Evolutionary conservation across 1,284 basidiomycete species (phyloP).

Genomic region (Amylostereum areolatum): DNA sequence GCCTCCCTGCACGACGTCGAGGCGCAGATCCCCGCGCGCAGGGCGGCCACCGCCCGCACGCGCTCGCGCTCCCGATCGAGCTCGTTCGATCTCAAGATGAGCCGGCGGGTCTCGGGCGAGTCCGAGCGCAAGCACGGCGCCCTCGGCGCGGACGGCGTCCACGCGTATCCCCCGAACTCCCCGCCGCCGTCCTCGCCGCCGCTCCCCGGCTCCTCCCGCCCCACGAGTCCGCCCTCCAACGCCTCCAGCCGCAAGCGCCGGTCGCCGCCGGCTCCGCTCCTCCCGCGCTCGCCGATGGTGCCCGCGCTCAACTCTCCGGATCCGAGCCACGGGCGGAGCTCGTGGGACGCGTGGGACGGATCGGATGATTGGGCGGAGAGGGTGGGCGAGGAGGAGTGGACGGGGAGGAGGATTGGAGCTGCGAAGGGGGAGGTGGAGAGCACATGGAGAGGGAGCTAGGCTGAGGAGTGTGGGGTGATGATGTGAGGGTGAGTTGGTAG

Average conservation of each 20-base stretch:
- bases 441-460: slow-evolving; percentile 15
- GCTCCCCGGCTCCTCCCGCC: slow-evolving; percentile 18
- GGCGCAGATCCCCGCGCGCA: slow-evolving; percentile 23
- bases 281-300: slow-evolving; percentile 16
- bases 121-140: slow-evolving; percentile 28
- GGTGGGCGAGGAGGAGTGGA: slow-evolving; percentile 44
- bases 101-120: slow-evolving; percentile 11
- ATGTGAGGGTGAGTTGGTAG: neutral
- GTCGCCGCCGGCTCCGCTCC: slow-evolving; percentile 37
- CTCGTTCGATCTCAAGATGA: slow-evolving; percentile 6
- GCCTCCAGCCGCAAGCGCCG: slow-evolving; percentile 22
- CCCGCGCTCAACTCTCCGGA: slow-evolving; percentile 13
- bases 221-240: slow-evolving; percentile 26
- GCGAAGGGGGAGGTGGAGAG: slow-evolving; percentile 25
- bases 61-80: slow-evolving; percentile 30
- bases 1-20: slow-evolving; percentile 39
- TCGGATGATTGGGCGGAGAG: slow-evolving; percentile 48
- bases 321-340: too few relatives aligned
- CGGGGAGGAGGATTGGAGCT: slow-evolving; percentile 33
- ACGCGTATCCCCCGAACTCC: slow-evolving; percentile 59
- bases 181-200: slow-evolving; percentile 32
- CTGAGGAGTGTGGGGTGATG: neutral
- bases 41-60: slow-evolving; percentile 9
- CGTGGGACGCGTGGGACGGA: slow-evolving; percentile 52
- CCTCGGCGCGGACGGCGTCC: slow-evolving; percentile 23